phyloP scores from a whole-genome alignment of 805 yeast species.

The Hyphopichia homilentoma region DNA sequence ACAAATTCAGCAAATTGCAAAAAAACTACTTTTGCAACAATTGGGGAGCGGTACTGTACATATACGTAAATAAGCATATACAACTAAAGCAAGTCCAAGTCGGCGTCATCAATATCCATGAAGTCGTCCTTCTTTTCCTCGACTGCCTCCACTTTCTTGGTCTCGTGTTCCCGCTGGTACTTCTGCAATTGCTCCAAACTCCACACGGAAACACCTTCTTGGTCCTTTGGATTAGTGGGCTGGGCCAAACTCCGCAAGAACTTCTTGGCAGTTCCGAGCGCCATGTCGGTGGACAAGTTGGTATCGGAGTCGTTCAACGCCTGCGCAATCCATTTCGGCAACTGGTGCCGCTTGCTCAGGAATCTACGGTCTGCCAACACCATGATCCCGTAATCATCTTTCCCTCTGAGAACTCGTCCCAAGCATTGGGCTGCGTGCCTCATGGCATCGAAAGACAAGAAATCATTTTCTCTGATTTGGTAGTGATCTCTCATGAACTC shows the following conservation, averaged over 20 bases:
- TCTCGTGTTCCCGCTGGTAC: constrained; percentile 52
- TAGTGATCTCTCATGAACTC: constrained; percentile 92
- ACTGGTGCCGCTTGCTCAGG: constrained; percentile 75
- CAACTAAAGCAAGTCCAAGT: constrained; percentile 28
- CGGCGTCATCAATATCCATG: constrained; percentile 47
- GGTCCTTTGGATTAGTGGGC: constrained; percentile 84
- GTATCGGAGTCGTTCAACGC: constrained; percentile 88
- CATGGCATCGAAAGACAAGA: constrained; percentile 97
- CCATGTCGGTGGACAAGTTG: constrained; percentile 95
- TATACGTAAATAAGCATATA: no score
- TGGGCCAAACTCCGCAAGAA: constrained; percentile 92
- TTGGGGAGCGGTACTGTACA: background rate
- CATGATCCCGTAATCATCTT: constrained; percentile 98
- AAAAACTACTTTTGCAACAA: background rate
- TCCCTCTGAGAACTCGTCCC: constrained; percentile 96
- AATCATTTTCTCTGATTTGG: constrained; percentile 91
- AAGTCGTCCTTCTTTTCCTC: constrained; percentile 32
- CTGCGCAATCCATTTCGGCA: constrained; percentile 97
- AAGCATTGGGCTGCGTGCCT: constrained; percentile 98
- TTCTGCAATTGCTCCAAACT: constrained; percentile 60
- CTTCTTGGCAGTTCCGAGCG: constrained; percentile 89
- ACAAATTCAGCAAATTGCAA: background rate
- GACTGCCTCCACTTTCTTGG: constrained; percentile 13
- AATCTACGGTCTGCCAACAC: constrained; percentile 94
- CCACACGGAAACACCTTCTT: constrained; percentile 95